Evolutionary conservation across 257 asterid genomes (phyloP).

Genomic region (Leptodermis oblonga): DNA sequence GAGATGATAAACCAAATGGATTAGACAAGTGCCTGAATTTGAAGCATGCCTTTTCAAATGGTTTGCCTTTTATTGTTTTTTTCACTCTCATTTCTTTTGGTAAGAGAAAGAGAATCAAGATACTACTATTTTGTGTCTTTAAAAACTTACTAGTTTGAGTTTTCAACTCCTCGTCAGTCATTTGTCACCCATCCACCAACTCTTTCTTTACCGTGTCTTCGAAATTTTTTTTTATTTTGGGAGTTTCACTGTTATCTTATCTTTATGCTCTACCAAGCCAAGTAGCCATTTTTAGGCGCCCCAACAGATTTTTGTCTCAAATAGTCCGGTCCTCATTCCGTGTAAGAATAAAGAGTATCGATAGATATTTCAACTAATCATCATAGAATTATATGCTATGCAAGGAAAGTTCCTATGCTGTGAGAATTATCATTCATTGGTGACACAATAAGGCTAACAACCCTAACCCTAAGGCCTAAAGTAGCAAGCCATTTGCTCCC

Average conservation of each 20-base stretch:
- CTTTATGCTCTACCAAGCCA: too few relatives aligned
- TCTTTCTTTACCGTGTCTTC: background rate
- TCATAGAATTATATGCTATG: too few relatives aligned
- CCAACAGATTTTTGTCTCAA: too few relatives aligned
- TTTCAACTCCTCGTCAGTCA: background rate
- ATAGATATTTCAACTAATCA: too few relatives aligned
- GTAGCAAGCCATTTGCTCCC: background rate
- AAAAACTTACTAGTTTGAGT: background rate
- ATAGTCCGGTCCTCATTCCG: too few relatives aligned
- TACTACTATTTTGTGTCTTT: background rate
- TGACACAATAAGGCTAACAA: background rate
- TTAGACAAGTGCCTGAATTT: constrained; percentile 17
- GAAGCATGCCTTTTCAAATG: constrained; percentile 1
- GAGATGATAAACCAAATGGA: constrained; percentile 9
- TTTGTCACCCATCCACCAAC: background rate
- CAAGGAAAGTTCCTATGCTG: background rate
- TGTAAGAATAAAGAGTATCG: too few relatives aligned
- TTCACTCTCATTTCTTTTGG: background rate
- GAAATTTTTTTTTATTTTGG: too few relatives aligned
- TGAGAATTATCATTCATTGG: background rate
- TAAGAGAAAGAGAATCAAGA: background rate
- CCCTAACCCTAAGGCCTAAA: too few relatives aligned
- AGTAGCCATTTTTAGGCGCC: too few relatives aligned
- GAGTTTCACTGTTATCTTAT: too few relatives aligned
- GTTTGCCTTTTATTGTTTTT: background rate